Evolutionary conservation across 2,329 filamentous ascomycete genomes (phyloP).

Genomic region (Claviceps capensis): DNA sequence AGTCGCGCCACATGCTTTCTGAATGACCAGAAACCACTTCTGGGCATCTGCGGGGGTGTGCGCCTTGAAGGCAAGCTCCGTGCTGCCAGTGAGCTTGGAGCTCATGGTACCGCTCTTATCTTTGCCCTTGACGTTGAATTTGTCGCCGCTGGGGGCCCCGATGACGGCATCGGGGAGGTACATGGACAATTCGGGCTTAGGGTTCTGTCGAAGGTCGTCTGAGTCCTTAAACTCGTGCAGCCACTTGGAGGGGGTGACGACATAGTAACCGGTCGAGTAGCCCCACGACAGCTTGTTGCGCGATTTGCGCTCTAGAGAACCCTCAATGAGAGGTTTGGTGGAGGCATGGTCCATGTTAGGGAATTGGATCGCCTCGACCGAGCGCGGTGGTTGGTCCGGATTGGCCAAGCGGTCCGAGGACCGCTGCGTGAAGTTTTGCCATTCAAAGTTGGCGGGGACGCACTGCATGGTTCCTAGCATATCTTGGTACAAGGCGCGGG

Average conservation of each 20-base stretch:
- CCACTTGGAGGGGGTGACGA: slow-evolving; percentile 75
- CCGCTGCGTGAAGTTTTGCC: slow-evolving; percentile 68
- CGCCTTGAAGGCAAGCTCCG: slow-evolving; percentile 80
- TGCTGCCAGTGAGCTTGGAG: slow-evolving; percentile 64
- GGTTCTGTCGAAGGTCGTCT: slow-evolving; percentile 58
- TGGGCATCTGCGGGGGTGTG: slow-evolving; percentile 66
- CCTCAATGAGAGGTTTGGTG: slow-evolving; percentile 75
- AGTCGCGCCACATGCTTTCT: slow-evolving; percentile 40
- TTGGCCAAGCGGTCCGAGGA: slow-evolving; percentile 63
- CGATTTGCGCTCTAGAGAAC: slow-evolving; percentile 79
- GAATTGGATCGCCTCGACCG: slow-evolving; percentile 62
- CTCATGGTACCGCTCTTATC: slow-evolving; percentile 70
- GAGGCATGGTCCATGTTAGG: slow-evolving; percentile 76
- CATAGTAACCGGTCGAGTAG: slow-evolving; percentile 75
- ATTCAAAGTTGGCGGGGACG: slow-evolving; percentile 78
- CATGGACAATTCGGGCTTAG: slow-evolving; percentile 72
- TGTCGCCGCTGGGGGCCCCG: slow-evolving; percentile 56
- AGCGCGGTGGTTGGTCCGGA: slow-evolving; percentile 58
- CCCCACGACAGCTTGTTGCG: slow-evolving; percentile 69
- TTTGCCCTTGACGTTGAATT: slow-evolving; percentile 94
- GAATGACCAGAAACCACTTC: slow-evolving; percentile 72
- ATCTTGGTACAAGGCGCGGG: slow-evolving; percentile 67
- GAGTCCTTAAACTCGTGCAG: slow-evolving; percentile 94
- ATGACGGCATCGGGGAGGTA: slow-evolving; percentile 85
- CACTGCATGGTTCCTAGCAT: slow-evolving; percentile 65